Base-by-base conservation (phyloP, 108 stramenopile genomes). In the Discostella stelligeroides region DNA sequence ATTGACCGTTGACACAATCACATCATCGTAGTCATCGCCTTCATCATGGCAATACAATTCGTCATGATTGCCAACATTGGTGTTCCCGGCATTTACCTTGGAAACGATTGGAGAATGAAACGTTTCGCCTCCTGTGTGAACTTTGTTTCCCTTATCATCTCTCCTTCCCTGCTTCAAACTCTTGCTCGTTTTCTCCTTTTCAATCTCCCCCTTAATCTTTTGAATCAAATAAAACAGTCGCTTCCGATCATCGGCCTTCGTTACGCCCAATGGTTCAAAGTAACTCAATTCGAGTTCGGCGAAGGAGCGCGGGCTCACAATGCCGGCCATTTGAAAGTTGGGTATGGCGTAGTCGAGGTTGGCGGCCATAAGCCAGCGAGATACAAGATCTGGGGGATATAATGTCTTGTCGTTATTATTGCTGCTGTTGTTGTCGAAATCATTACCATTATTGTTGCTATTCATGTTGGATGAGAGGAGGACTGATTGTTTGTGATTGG, bases 181-280 rank as follows among this genome's bases (percentile, higher is more conserved):
- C 72, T 46, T 68, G 30, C 27, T 24, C 57, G 3, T 20, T 57
- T 15, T 23, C 45, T 48, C 40, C 34, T 28, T 58, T 34, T 28
- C 57, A 41, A 87, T 72, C 20, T 85, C 90, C 80, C 80, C 73
- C 69, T 88, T 90, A 66, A 95, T 88, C 56, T 86, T 86, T 63
- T 92, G 91, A 25, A 92, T 85, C 58, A 95, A 78, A 62, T 89
- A 95, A 71, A 95, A 95, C 18, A 95, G 51, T 46, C 89, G 89
- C 50, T 90, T 85, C 1, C 94, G 83, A 67, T 95, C 90, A 30
- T 85, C 86, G 4, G 88, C 78, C 60, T 80, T 66, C 12, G 80
- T 73, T 15, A 95, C 75, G 0, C 94, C 94, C 71, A 95, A 62
- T 2, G 87, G 84, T 60, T 85, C 88, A 57, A 84, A 95, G 49